Percentiles rank a stretch among this genome's conserved stretches.
phyloP scores from a whole-genome alignment of 768 basidiomycete species.

The Pulveroboletus ravenelii region DNA sequence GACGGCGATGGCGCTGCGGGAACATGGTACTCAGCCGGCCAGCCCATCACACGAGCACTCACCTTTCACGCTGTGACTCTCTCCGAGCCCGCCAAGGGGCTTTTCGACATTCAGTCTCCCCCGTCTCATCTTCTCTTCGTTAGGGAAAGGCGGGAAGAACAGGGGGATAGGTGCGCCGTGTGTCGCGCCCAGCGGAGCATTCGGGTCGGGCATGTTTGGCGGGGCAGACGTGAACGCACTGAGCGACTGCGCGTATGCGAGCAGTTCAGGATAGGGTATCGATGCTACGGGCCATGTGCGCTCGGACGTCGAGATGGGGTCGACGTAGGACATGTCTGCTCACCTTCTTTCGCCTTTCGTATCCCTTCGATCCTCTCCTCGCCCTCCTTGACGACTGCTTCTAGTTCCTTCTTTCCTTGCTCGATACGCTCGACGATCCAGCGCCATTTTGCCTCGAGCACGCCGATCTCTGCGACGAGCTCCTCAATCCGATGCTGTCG shows the following conservation, averaged over 20 bases:
- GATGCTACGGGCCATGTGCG: conserved; percentile 43
- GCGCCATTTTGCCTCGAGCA: conserved; percentile 63
- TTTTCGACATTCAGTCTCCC: conserved; percentile 77
- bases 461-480: conserved; percentile 66
- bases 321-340: conserved; percentile 12
- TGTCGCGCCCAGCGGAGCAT: conserved; percentile 36
- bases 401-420: conserved; percentile 62
- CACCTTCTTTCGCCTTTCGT: conserved; percentile 67
- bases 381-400: conserved; percentile 69
- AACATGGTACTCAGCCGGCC: conserved; percentile 4
- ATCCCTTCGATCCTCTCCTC: conserved; percentile 67
- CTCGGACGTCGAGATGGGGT: neutral
- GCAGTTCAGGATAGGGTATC: conserved; percentile 76
- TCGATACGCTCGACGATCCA: conserved; percentile 63
- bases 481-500: conserved; percentile 71
- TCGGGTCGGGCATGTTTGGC: conserved; percentile 78
- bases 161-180: conserved; percentile 72
- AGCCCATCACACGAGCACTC: conserved; percentile 20
- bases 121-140: conserved; percentile 86
- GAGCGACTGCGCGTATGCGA: conserved; percentile 80
- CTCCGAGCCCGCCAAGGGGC: conserved; percentile 71
- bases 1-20: conserved; percentile 56
- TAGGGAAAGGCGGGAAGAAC: conserved; percentile 89
- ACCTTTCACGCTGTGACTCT: conserved; percentile 81
- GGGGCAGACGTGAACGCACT: conserved; percentile 86